Base-by-base conservation (phyloP, 208 protist genomes). In the Trypanosoma melophagium region DNA sequence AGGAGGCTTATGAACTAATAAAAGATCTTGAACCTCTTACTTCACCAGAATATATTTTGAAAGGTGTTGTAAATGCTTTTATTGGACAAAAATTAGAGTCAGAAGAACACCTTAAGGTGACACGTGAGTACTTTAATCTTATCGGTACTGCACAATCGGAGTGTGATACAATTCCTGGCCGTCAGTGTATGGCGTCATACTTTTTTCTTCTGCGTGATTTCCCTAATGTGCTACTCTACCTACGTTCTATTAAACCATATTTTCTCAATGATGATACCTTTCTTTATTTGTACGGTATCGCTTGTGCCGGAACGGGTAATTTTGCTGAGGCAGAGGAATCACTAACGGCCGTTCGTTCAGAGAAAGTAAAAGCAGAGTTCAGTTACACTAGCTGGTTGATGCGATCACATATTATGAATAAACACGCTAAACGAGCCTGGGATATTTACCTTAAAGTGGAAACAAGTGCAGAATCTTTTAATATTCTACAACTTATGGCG, bases 401-500 rank as follows among this genome's bases (percentile, higher is more conserved):
- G 24, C 89, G 94, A 14, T 94, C 90, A 24, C 90, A 97, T 81
- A 98, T 98, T 63, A 96, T 97, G 80, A 98, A 96, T 60, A 85
- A 87, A 40, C 94, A 98, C 72, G 84, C 96, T 13, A 92, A 97
- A 73, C 72, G 86, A 67, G 93, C 98, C 17, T 99, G 97, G 97
- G 98, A 99, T 57, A 84, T 98, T 42, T 99, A 99, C 64, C 83
- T 99, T 4, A 97, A 98, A 74, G 98, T 98, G 85, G 97, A 98
- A 57, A 97, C 92, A 49, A 84, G 90, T n/a, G 69, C 54, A 19
- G 95, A 98, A 65, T 90, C 86, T 10, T 96, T 98, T 62, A 86
- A 84, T 49, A 93, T 98, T 21, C 83, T 98, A n/a, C 90, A 92
- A n/a, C 89, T 98, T 8, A 96, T 99, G 41, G 94, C 97, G n/a